Percentiles rank a stretch among this genome's conserved stretches.
Evolutionary conservation across 2,329 filamentous ascomycete genomes (phyloP).

Genomic region (Penicillium sp.): DNA sequence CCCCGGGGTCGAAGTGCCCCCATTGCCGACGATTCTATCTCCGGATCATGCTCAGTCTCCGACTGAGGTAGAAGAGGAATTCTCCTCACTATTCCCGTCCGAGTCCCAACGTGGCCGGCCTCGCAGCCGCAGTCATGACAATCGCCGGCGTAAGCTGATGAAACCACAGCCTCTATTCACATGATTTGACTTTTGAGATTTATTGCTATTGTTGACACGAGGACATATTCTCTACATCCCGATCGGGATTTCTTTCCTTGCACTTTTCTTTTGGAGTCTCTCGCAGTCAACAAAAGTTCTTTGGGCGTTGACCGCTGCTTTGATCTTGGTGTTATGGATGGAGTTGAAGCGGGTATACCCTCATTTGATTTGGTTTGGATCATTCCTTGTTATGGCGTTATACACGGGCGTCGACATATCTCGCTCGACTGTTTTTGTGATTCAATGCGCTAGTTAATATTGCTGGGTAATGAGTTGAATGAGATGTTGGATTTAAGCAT

Average conservation of each 20-base stretch:
- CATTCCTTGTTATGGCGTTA: slow-evolving; percentile 5
- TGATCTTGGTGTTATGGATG: slow-evolving; percentile 8
- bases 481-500: no score
- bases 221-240: no score
- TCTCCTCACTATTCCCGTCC: neutral
- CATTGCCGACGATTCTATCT: slow-evolving; percentile 19
- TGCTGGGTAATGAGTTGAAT: no score
- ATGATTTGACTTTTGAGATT: slow-evolving; percentile 12
- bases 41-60: slow-evolving; percentile 9
- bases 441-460: no score
- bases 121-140: slow-evolving; percentile 23
- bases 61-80: slow-evolving; percentile 1
- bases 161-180: slow-evolving; percentile 14
- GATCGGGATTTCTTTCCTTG: neutral
- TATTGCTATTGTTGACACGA: slow-evolving; percentile 4
- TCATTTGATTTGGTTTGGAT: slow-evolving; percentile 9
- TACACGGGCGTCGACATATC: no score
- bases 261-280: slow-evolving; percentile 1
- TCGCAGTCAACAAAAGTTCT: slow-evolving; percentile 1
- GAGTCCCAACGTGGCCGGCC: slow-evolving; percentile 22
- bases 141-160: slow-evolving; percentile 15
- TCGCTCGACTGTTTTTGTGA: no score
- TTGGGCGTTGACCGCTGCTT: neutral
- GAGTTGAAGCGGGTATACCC: slow-evolving; percentile 20
- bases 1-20: slow-evolving; percentile 16